Conservation (phyloP, 202 grass and related monocot genomes). For the Setaria italica region DNA sequence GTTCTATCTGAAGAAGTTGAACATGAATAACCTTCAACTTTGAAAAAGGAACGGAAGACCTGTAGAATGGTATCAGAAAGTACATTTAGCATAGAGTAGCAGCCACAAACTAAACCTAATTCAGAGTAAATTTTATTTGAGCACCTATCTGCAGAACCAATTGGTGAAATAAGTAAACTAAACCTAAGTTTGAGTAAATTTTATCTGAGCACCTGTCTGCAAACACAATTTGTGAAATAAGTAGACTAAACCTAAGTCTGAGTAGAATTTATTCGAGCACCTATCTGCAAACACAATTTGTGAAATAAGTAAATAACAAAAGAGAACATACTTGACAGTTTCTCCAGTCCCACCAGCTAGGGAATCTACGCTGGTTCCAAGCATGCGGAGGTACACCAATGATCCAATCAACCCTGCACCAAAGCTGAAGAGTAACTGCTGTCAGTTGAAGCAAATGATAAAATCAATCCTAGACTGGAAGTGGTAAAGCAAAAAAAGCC, state of each 20-base stretch:
- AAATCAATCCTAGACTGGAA: constrained; percentile 5
- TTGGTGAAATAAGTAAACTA: background rate
- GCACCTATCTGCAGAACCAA: background rate
- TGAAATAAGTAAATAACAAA: constrained; percentile 3
- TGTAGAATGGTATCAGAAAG: constrained; percentile 29
- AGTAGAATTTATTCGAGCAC: background rate
- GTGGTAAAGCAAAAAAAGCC: background rate
- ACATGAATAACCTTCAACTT: background rate
- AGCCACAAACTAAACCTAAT: constrained; percentile 26
- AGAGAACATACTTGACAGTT: constrained; percentile 68
- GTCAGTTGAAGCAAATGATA: constrained; percentile 29
- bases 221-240: background rate
- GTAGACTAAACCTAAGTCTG: background rate
- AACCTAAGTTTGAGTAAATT: background rate
- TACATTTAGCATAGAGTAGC: background rate
- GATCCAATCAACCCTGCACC: constrained; percentile 88
- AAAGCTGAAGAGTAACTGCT: constrained; percentile 67
- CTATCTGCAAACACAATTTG: background rate
- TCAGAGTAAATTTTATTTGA: background rate
- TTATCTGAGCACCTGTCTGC: background rate
- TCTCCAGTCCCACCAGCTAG: constrained; percentile 80
- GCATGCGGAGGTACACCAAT: constrained; percentile 87
- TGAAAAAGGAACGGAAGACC: background rate
- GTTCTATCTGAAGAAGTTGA: constrained; percentile 18
- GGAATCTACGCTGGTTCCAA: constrained; percentile 93